Evolutionary conservation across 2,329 filamentous ascomycete species (phyloP).

Genomic region (Epichloe coenophiala): DNA sequence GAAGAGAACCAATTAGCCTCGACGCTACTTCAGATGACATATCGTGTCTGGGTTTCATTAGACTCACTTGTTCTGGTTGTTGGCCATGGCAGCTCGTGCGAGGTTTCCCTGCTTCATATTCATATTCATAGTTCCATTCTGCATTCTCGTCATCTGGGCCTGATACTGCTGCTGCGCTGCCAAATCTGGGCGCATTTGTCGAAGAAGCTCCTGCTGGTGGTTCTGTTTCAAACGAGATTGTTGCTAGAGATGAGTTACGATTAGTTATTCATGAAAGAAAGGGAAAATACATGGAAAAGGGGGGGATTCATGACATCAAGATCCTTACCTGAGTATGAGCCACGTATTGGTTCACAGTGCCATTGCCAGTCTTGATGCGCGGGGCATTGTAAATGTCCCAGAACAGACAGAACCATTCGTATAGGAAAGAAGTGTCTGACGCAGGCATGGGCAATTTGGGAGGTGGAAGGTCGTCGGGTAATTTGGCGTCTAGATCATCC

Average conservation of each 20-base stretch:
- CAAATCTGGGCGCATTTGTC: constrained; percentile 53
- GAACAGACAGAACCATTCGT: constrained; percentile 95
- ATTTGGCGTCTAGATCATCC: constrained; percentile 60
- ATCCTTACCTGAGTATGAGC: constrained; percentile 62
- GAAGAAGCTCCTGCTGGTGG: constrained; percentile 63
- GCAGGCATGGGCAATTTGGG: constrained; percentile 53
- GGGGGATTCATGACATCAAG: background rate
- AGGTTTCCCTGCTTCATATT: constrained; percentile 48
- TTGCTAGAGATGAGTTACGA: constrained; percentile 28
- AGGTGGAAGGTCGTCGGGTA: constrained; percentile 66
- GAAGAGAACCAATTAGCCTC: background rate
- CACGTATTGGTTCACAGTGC: constrained; percentile 61
- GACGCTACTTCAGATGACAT: background rate
- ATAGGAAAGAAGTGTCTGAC: constrained; percentile 70
- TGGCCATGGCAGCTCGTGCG: constrained; percentile 64
- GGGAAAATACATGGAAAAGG: background rate
- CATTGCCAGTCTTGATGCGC: constrained; percentile 51
- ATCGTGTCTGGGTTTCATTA: background rate
- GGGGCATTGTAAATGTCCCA: constrained; percentile 91
- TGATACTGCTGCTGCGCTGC: constrained; percentile 42
- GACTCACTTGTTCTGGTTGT: constrained; percentile 59
- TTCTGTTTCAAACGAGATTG: constrained; percentile 62
- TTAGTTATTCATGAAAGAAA: constrained; percentile 1
- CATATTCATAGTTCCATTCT: constrained; percentile 46
- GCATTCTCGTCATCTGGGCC: constrained; percentile 55